phyloP scores from a whole-genome alignment of 2,329 filamentous ascomycete genomes.

The Phaeosphaeriaceae sp. region DNA sequence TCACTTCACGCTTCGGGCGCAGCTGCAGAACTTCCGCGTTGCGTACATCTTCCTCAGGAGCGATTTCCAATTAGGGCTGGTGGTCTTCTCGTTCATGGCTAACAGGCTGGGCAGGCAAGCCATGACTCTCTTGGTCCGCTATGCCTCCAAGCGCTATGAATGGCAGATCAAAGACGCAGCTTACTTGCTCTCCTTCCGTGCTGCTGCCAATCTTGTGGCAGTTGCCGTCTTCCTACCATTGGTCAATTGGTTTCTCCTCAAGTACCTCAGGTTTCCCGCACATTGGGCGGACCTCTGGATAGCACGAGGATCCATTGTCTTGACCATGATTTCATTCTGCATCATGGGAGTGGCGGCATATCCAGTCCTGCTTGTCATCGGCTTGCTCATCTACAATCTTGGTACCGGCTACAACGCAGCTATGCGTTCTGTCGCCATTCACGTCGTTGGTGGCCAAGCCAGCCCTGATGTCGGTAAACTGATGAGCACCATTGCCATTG shows the following conservation, averaged over 20 bases:
- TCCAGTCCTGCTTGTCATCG: conserved; percentile 52
- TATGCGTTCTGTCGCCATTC: conserved; percentile 56
- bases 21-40: conserved; percentile 45
- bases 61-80: conserved; percentile 52
- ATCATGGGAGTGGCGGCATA: conserved; percentile 56
- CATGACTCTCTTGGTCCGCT: conserved; percentile 57
- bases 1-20: conserved; percentile 33
- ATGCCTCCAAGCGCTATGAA: conserved; percentile 59
- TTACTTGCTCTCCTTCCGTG: conserved; percentile 55
- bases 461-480: conserved; percentile 54
- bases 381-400: conserved; percentile 56
- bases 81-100: conserved; percentile 54
- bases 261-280: conserved; percentile 43
- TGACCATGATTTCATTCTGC: conserved; percentile 54
- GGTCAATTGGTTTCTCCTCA: conserved; percentile 48
- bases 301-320: conserved; percentile 53
- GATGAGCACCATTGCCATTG: conserved; percentile 58
- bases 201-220: conserved; percentile 56
- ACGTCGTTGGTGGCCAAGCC: conserved; percentile 55
- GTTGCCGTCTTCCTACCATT: conserved; percentile 56
- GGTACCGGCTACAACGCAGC: conserved; percentile 58
- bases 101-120: conserved; percentile 58
- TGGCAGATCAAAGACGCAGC: conserved; percentile 55
- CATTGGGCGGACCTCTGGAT: conserved; percentile 56
- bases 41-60: conserved; percentile 50